Conservation (phyloP, 139 green algal species). For the Astrephomene gubernaculifera region DNA sequence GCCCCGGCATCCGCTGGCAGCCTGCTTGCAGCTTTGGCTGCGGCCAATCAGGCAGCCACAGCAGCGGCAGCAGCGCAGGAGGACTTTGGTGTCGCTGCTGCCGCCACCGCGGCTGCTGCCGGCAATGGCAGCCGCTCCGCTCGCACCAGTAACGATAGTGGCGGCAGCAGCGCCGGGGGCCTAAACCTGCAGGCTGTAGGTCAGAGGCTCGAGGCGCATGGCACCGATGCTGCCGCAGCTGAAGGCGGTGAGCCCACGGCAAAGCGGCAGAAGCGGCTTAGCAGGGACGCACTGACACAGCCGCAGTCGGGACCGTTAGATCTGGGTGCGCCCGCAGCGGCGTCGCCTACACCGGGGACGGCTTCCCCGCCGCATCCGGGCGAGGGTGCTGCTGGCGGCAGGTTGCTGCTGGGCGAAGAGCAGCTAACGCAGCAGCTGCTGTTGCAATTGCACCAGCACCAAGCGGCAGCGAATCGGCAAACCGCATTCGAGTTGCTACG, state of each 20-base stretch:
- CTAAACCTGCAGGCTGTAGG: background rate
- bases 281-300: background rate
- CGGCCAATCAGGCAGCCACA: background rate
- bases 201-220: no score
- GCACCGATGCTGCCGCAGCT: no score
- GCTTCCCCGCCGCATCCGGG: background rate
- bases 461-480: background rate
- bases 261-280: conserved; percentile 37
- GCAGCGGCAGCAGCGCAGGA: background rate
- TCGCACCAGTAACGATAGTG: background rate
- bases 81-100: background rate
- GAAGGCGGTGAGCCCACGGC: background rate
- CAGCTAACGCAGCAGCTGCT: conserved; percentile 1
- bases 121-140: background rate
- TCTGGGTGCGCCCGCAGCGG: background rate
- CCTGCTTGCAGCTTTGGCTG: background rate
- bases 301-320: background rate
- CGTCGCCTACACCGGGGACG: background rate
- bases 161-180: no score
- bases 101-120: background rate
- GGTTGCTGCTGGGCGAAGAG: background rate
- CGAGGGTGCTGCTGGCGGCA: background rate
- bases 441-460: conserved; percentile 14
- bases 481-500: background rate
- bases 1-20: background rate